Conservation (phyloP, 495 filamentous ascomycete genomes). For the Hyaloscypha bicolor region DNA sequence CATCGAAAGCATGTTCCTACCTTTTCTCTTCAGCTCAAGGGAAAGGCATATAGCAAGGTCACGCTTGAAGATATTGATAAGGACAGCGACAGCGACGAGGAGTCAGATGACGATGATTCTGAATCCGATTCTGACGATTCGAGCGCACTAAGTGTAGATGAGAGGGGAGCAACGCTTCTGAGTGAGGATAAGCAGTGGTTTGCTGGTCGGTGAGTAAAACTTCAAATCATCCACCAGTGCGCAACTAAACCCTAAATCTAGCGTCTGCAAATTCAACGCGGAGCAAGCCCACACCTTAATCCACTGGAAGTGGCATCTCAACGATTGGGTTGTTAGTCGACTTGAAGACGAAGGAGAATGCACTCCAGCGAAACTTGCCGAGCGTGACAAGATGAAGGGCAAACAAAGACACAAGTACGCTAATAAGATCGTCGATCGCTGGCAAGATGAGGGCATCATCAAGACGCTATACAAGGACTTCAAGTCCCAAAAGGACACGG, state of each 20-base stretch:
- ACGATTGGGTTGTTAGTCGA: constrained; percentile 61
- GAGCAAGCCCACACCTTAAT: constrained; percentile 61
- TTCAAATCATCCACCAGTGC: too few relatives aligned
- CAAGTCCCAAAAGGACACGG: constrained; percentile 57
- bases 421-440: constrained; percentile 57
- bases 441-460: constrained; percentile 58
- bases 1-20: constrained; percentile 68
- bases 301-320: constrained; percentile 71
- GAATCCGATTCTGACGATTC: constrained; percentile 8
- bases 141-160: constrained; percentile 15
- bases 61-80: constrained; percentile 67
- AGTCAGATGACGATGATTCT: constrained; percentile 41
- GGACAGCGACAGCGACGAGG: constrained; percentile 40
- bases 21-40: constrained; percentile 61
- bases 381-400: constrained; percentile 53
- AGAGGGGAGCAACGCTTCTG: constrained; percentile 15
- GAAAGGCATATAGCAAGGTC: constrained; percentile 68
- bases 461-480: constrained; percentile 61
- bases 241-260: not conserved
- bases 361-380: constrained; percentile 52
- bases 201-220: constrained; percentile 17
- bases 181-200: constrained; percentile 25
- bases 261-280: constrained; percentile 60
- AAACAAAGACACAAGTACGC: constrained; percentile 57
- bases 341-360: constrained; percentile 54